Percentiles rank a stretch among this genome's conserved stretches.
These are phyloP conservation scores for Colletotrichum sp. DNA, from an alignment of 2,329 filamentous ascomycete genomes.

Conservation along the genomic window DNA sequence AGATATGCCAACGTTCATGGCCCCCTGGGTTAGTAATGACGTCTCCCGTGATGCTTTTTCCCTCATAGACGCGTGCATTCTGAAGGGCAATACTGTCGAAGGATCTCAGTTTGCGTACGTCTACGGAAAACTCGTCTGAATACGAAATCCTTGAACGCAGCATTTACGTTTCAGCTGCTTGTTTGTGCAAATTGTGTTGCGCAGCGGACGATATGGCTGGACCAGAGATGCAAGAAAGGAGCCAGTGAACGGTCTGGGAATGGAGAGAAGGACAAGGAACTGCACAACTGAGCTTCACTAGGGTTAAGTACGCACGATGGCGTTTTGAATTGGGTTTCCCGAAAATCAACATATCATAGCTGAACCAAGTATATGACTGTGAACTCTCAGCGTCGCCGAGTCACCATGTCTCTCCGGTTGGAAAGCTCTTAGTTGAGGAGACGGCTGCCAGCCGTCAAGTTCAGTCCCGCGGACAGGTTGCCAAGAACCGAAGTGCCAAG, in stretches of 20 bases:
- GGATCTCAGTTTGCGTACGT: neutral
- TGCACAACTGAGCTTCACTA: neutral
- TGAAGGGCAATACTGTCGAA: neutral
- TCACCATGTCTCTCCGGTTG: neutral
- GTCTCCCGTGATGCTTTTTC: neutral
- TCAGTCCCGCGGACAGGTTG: neutral
- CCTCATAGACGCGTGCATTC: neutral
- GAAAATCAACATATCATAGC: neutral
- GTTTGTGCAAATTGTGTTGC: neutral
- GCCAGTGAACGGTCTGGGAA: neutral
- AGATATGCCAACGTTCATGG: neutral
- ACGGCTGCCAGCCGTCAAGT: neutral
- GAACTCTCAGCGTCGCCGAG: neutral
- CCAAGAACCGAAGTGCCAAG: neutral
- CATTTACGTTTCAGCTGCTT: neutral
- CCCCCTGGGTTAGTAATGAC: neutral
- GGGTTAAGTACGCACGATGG: neutral
- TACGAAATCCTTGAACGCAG: neutral
- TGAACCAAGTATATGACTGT: neutral
- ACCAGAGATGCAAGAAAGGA: neutral
- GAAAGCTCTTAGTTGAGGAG: neutral
- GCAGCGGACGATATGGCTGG: neutral
- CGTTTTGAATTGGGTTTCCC: neutral
- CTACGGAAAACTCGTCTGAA: neutral
- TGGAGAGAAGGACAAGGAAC: neutral